A percentile compares a stretch with the other conserved stretches of the same genome.
These are phyloP conservation scores for Carex scoparia DNA, from an alignment of 176 grass and related monocot species.

Conservation along the genomic window DNA sequence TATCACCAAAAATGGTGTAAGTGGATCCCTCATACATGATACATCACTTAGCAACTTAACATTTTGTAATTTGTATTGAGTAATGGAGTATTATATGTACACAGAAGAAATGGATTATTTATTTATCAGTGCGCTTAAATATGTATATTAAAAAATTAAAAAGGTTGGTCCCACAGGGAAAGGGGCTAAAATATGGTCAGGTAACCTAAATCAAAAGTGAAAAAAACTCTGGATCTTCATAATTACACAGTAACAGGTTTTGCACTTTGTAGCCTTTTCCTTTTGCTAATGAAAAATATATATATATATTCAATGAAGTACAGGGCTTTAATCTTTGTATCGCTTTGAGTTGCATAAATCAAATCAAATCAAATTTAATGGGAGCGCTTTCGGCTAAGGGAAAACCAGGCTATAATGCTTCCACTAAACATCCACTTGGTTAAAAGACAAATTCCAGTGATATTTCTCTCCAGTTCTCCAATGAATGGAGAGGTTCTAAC, in stretches of 20 bases:
- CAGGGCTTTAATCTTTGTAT: constrained; percentile 8
- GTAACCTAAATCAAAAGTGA: constrained; percentile 8
- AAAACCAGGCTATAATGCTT: constrained; percentile 8
- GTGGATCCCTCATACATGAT: no score
- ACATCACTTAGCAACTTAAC: no score
- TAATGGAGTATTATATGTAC: not conserved
- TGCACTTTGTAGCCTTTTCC: constrained; percentile 3
- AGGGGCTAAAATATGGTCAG: not conserved
- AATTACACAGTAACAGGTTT: not conserved
- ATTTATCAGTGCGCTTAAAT: not conserved
- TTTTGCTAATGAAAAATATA: not conserved
- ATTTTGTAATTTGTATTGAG: no score
- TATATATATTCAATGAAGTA: not conserved
- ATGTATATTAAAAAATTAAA: not conserved
- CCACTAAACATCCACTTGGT: constrained; percentile 21
- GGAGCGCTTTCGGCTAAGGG: constrained; percentile 16
- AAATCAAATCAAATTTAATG: constrained; percentile 1
- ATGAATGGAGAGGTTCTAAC: not conserved
- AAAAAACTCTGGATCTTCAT: constrained; percentile 19
- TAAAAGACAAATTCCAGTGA: not conserved
- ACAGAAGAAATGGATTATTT: not conserved
- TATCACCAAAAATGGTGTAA: no score
- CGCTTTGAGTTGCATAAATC: not conserved
- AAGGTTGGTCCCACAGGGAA: not conserved
- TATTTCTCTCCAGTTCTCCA: not conserved